Base-by-base conservation (phyloP, 345 rosid species). In the Gossypium raimondii region DNA sequence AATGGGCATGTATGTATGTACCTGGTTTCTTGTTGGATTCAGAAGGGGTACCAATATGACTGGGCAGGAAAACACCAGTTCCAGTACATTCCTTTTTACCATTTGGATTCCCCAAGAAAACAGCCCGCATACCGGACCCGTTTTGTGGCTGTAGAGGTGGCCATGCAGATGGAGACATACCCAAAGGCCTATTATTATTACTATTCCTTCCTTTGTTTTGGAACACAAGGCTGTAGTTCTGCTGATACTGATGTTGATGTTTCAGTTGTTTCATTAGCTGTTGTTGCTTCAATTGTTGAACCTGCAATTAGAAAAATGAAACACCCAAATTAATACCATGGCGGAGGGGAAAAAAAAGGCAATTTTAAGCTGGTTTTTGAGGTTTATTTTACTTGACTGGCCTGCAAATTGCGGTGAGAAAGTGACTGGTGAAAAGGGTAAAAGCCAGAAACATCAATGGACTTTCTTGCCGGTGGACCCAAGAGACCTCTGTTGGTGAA, bases 1-100 rank as follows among this genome's bases (percentile, higher is more conserved):
- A 5, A 29, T 29, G 38, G 38, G 38, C 38, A 29, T 29, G 38
- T 29, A 29, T 29, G 6, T 29, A 29, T 29, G 2, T 16, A 94
- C 98, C 89, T 34, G 86, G 63, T 75, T 92, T 90, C 82, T 88
- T 88, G 12, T 86, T 83, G 55, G 84, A 24, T 38, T 83, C 90
- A 44, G 83, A 2, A 3, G 76, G 61, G 9, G 81, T 53, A 53
- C 82, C 81, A 10, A 72, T 41, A 7, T 87, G 85, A 3, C 92
- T 94, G 11, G 98, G 98, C 64, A 92, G 76, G 86, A 94, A 94
- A 11, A 94, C 98, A 14, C 97, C 98, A 8, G 98, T 94, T 5
- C 98, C 98, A 11, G 94, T 81, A 58, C 85, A 85, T 72, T 85
- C 90, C 41, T 83, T 83, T 81, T 87, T 89, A 0, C 62, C 84